Evolutionary conservation across 768 basidiomycete species (phyloP), one percentile per base, ranked within the genome.

Genomic region (Russula griseocarnosa): DNA sequence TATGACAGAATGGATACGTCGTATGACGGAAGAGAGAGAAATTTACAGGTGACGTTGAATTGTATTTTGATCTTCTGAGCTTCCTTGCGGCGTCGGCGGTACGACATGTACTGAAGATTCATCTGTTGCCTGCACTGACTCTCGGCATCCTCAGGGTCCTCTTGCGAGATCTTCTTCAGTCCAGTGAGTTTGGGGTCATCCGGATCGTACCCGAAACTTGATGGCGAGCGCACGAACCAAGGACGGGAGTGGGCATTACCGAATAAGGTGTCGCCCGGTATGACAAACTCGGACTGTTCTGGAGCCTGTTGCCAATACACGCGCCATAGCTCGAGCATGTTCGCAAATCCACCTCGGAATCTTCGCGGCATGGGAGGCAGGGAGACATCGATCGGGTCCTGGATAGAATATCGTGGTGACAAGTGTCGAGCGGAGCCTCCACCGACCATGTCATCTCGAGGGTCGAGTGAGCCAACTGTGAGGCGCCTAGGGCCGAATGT

Each of bases 181-280:
- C 86, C 86, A 50, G 86, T 89, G 26, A 90, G 76, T 49, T 81
- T 78, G 55, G 88, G 88, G 73, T 92, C 89, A 67, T 92, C 87
- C 20, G 83, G 80, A 70, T 92, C 90, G 44, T 58, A 62, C 22
- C 60, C 65, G 44, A 66, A 61, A 47, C 60, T 58, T 11, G 65
- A 58, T 50, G 52, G 44, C 3, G 57, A 54, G 34, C 32, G 61
- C 47, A 34, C 34, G n/a, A 66, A 22, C 26, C 46, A 40, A 50
- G 63, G 62, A n/a, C 55, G 62, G 44, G 40, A 20, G 44, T 44
- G 24, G 16, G 22, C 28, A 7, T 24, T 18, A 13, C 46, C 51
- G 22, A 57, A 46, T n/a, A 32, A 36, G 3, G 32, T 34, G n/a
- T 60, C 46, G 51, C 22, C 44, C 1, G 64, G 59, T 11, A 65